Conservation (phyloP, 202 grass and related monocot genomes). For the Schoenoplectus triqueter region DNA sequence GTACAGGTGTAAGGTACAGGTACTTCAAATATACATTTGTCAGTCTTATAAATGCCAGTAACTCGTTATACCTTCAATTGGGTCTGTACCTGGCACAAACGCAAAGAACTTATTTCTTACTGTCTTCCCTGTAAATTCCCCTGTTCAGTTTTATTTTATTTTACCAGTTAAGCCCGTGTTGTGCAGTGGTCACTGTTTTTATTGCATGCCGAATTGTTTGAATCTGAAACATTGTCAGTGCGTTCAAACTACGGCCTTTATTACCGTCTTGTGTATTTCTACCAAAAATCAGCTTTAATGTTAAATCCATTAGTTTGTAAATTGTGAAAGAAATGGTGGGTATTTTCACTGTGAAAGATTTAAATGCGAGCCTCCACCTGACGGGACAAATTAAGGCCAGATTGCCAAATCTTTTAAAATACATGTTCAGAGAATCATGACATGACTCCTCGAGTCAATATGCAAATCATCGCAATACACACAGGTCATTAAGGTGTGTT, state of each 20-base stretch:
- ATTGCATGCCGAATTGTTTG: constrained; percentile 33
- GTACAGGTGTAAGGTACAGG: not conserved
- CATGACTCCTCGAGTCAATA: not conserved
- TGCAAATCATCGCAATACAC: constrained; percentile 18
- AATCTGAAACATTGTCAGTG: constrained; percentile 4
- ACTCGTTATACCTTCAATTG: too few species aligned
- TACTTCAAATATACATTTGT: too few species aligned
- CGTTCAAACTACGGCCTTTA: constrained; percentile 33
- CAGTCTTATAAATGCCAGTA: too few species aligned
- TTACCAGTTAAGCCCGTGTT: constrained; percentile 1
- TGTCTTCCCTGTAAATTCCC: constrained; percentile 15
- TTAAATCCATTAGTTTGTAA: not conserved
- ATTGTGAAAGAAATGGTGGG: not conserved
- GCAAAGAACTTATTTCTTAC: not conserved
- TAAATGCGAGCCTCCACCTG: constrained; percentile 12
- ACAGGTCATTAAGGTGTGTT: not conserved
- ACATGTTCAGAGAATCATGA: constrained; percentile 5
- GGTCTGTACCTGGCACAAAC: too few species aligned
- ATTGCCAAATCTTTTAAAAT: not conserved
- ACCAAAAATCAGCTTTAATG: not conserved
- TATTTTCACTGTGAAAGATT: constrained; percentile 33
- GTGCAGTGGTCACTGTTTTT: constrained; percentile 1
- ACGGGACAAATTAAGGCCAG: constrained; percentile 18
- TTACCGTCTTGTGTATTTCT: not conserved
- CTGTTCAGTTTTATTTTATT: not conserved